Percentiles rank a stretch among this genome's conserved stretches.
These are phyloP conservation scores for Acacia concinna DNA, from an alignment of 331 rosid species.

Conservation along the genomic window DNA sequence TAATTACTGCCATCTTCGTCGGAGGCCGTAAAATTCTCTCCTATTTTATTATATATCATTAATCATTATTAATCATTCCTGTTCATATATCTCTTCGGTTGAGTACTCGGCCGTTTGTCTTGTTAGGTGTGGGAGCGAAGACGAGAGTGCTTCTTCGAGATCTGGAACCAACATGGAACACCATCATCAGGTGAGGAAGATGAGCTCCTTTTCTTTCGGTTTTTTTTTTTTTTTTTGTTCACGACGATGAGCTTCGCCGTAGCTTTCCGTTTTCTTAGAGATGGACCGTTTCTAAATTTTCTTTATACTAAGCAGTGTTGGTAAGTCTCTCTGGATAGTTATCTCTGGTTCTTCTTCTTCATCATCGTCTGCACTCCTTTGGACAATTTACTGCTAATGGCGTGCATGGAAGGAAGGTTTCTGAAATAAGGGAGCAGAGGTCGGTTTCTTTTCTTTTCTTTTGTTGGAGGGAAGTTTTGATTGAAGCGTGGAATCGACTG, in stretches of 20 bases:
- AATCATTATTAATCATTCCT: neutral
- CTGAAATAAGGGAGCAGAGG: neutral
- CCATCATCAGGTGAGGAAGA: neutral
- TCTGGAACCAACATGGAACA: neutral
- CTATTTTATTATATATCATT: neutral
- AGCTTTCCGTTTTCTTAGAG: neutral
- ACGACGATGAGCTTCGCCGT: neutral
- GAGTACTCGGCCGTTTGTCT: neutral
- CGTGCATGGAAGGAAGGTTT: neutral
- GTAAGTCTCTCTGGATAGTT: neutral
- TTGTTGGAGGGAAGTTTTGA: neutral
- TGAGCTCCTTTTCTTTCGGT: neutral
- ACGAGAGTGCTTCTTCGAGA: neutral
- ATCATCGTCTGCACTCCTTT: neutral
- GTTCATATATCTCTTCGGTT: neutral
- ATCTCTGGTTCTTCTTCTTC: neutral
- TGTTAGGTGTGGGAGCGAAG: slow-evolving; percentile 1
- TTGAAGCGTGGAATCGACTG: slow-evolving; percentile 7
- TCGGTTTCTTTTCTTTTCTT: neutral
- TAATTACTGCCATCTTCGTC: slow-evolving; percentile 2
- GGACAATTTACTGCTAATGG: neutral
- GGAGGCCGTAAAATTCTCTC: neutral
- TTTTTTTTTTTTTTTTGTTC: neutral
- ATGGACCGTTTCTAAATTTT: neutral
- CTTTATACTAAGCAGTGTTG: neutral